Evolutionary conservation across 345 rosid species (phyloP), one percentile per base, ranked within the genome.

Genomic region (Lepidium didymum): DNA sequence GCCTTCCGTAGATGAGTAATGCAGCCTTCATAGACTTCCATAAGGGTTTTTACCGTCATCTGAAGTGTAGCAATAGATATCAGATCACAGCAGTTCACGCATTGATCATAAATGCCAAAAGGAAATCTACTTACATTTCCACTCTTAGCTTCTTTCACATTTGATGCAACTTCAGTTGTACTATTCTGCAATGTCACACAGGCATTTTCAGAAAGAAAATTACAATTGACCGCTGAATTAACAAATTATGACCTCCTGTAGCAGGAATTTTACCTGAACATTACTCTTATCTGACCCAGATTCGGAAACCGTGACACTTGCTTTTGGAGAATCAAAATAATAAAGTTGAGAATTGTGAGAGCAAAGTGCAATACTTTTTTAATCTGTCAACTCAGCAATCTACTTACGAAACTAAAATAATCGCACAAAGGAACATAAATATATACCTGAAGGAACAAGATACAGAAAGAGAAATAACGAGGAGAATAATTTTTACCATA

Each of bases 21-120:
- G 79, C 99, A 94, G 42, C 72, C 75, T 77, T 85, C 88, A 66
- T 94, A 94, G 31, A 83, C 78, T 61, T 64, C 79, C 87, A 86
- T 87, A 41, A 94, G 87, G 50, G 79, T 77, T 44, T 60, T 78
- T 33, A 87, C 89, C 10, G 95, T 87, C 87, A 91, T 84, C 99
- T 94, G 69, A 64, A 6, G 53, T 46, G 40, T 19, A 40, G 44
- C 59, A 40, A 40, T 41, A 10, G 25, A 47, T 40, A 62, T 14
- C 8, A 44, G 6, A 74, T 60, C 43, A 67, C 35, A 67, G 29
- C 36, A 35, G 5, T 29, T 59, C 55, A 67, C 10, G 1, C 7
- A 4, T 29, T 16, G 63, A 52, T 53, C 16, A 7, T 60, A 51
- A 3, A 23, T 23, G 2, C 31, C 8, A 40, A n/a, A 21, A 5